Base-by-base conservation (phyloP, 768 basidiomycete species). In the Neoboletus brunneissimus region DNA sequence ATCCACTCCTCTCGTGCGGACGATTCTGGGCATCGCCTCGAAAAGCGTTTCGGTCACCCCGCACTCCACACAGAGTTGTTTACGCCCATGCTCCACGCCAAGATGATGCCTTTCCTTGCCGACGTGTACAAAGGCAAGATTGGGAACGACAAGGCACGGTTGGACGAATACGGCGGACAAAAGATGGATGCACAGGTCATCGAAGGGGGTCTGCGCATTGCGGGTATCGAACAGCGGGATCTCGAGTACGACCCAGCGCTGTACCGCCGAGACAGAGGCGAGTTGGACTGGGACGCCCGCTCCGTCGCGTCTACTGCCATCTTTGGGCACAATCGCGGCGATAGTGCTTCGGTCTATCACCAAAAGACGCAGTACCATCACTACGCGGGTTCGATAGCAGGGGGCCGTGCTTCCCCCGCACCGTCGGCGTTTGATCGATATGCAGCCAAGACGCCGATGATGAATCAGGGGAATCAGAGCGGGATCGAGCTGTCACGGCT, bases 11-110 rank as follows among this genome's bases (percentile, higher is more conserved):
- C 88, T 51, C 84, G 85, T 46, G 81, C 83, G 1, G 95, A 98
- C 69, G 76, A 80, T 55, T 79, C 79, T 37, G 80, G 87, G 53
- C 81, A 88, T 67, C 82, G 89, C 34, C 82, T 98, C 31, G 87
- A 87, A 75, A 93, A 87, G 69, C 87, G 96, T 29, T 99, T 98
- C 74, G 91, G 95, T 1, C 97, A 99, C 70, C 95, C 97, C 1
- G 90, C 94, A 16, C 78, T 99, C 46, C 85, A 94, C 62, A 73
- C 82, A 13, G 92, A 95, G 51, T 79, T 96, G 45, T 91, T 94
- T 73, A 92, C 91, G 6, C 91, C 89, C 0, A 89, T 91, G 89
- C 70, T 94, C 49, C 91, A 92, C 63, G 85, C 87, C 59, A 87
- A 85, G 71, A 89, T 92, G 88, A 86, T 90, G 82, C 86, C 81